phyloP scores from a whole-genome alignment of 768 basidiomycete species.

The Cyclocybe aegerita region DNA sequence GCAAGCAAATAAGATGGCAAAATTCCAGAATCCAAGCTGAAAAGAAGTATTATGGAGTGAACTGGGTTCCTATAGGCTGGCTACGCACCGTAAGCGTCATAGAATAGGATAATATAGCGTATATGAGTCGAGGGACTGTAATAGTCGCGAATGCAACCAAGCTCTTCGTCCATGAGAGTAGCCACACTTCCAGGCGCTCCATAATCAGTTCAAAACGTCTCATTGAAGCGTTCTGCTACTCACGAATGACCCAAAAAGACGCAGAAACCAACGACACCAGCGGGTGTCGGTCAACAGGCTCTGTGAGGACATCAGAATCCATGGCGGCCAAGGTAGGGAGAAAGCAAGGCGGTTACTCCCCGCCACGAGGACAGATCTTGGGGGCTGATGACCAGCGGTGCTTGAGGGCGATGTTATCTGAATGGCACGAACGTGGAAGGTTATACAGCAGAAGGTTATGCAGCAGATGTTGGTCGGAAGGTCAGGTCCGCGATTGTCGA shows the following conservation, averaged over 20 bases:
- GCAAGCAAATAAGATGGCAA: slow-evolving; percentile 73
- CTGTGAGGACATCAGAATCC: slow-evolving; percentile 35
- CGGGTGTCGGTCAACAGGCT: slow-evolving; percentile 55
- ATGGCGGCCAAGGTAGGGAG: slow-evolving; percentile 18
- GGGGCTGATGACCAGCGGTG: neutral
- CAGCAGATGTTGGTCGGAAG: slow-evolving; percentile 4
- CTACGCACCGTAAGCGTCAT: slow-evolving; percentile 79
- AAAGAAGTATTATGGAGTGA: slow-evolving; percentile 6
- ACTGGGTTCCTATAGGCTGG: neutral
- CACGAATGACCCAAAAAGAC: slow-evolving; percentile 82
- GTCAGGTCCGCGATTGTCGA: slow-evolving; percentile 5
- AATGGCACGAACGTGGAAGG: slow-evolving; percentile 7
- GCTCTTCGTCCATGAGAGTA: slow-evolving; percentile 74
- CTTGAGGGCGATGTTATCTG: slow-evolving; percentile 4
- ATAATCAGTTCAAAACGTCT: neutral
- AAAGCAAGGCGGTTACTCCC: neutral
- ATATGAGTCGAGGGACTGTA: slow-evolving; percentile 76
- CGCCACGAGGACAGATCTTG: neutral
- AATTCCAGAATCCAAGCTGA: slow-evolving; percentile 90
- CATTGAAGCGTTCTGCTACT: slow-evolving; percentile 28
- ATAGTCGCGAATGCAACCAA: slow-evolving; percentile 82
- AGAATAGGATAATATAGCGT: slow-evolving; percentile 79
- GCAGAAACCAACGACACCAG: slow-evolving; percentile 76
- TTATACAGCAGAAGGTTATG: neutral
- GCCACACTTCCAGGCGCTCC: slow-evolving; percentile 56